Percentiles rank a stretch among this genome's conserved stretches.
Conservation (phyloP, 495 filamentous ascomycete genomes). For the Penicillium bialowiezense region DNA sequence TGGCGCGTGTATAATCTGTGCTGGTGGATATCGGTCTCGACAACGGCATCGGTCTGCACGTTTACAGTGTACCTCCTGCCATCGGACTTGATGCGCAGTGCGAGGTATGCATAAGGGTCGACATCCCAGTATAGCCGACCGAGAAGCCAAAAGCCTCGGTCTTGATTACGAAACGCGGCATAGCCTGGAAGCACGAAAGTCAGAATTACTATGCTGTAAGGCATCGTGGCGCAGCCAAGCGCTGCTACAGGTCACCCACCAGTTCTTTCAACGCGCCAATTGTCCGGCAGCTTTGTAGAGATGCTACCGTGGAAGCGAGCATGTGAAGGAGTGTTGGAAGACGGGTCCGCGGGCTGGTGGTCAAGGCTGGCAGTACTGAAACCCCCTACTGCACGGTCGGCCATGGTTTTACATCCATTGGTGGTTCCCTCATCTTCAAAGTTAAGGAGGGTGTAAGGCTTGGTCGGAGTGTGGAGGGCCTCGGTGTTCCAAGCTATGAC, state of each 20-base stretch:
- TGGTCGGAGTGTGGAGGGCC: slow-evolving; percentile 44
- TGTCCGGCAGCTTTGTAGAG: slow-evolving; percentile 69
- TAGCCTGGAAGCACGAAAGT: slow-evolving; percentile 58
- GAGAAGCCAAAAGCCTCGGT: slow-evolving; percentile 62
- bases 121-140: slow-evolving; percentile 83
- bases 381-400: slow-evolving; percentile 82
- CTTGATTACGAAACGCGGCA: slow-evolving; percentile 77
- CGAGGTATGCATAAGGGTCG: slow-evolving; percentile 83
- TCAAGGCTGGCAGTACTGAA: slow-evolving; percentile 72
- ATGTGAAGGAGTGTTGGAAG: slow-evolving; percentile 50
- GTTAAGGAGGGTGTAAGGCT: slow-evolving; percentile 46
- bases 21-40: slow-evolving; percentile 92
- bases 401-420: slow-evolving; percentile 74
- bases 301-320: slow-evolving; percentile 84
- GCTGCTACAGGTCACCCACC: slow-evolving; percentile 49
- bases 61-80: slow-evolving; percentile 92
- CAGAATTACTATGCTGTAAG: slow-evolving; percentile 16
- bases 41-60: slow-evolving; percentile 88
- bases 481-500: slow-evolving; percentile 49
- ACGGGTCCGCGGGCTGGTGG: slow-evolving; percentile 51
- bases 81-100: slow-evolving; percentile 86
- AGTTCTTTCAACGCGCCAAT: slow-evolving; percentile 55
- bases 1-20: slow-evolving; percentile 82
- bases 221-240: neutral
- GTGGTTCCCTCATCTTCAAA: slow-evolving; percentile 64